A percentile compares a stretch with the other conserved stretches of the same genome.
Conservation (phyloP, 352 stramenopile species). For the Elongisporangium undulatum region DNA sequence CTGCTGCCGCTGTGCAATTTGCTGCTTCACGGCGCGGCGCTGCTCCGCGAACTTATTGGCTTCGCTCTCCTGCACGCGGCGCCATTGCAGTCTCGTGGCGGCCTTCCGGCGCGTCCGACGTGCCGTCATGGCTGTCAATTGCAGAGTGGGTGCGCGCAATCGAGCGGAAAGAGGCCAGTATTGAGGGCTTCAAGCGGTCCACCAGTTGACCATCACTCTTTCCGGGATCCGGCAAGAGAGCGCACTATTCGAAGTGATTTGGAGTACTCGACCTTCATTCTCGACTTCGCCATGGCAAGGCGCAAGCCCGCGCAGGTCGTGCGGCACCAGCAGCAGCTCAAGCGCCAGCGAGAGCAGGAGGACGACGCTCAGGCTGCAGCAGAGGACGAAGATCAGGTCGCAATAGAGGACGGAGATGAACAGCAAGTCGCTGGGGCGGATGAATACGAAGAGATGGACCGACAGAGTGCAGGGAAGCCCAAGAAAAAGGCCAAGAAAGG, state of each 20-base stretch:
- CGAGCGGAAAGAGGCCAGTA: neutral
- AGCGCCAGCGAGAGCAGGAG: neutral
- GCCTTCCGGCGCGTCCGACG: neutral
- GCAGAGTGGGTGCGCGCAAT: neutral
- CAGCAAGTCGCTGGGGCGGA: neutral
- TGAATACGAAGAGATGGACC: neutral
- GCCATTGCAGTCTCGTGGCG: neutral
- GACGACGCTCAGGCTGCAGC: neutral
- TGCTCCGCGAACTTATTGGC: neutral
- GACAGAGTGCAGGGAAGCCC: neutral
- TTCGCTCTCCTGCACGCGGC: neutral
- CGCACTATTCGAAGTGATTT: neutral
- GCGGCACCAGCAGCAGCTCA: constrained; percentile 11
- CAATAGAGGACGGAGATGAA: neutral
- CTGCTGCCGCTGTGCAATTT: neutral
- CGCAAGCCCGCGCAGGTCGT: constrained; percentile 27
- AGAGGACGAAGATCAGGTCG: too few relatives aligned
- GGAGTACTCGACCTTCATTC: neutral
- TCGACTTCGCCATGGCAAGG: constrained; percentile 14
- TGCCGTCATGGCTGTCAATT: neutral
- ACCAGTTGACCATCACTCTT: neutral
- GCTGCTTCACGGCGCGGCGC: neutral
- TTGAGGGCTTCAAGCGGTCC: neutral
- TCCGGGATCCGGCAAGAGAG: neutral
- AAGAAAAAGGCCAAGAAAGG: constrained; percentile 4